Evolutionary conservation across 2,329 filamentous ascomycete species (phyloP).

Genomic region (Rachicladosporium sp.): DNA sequence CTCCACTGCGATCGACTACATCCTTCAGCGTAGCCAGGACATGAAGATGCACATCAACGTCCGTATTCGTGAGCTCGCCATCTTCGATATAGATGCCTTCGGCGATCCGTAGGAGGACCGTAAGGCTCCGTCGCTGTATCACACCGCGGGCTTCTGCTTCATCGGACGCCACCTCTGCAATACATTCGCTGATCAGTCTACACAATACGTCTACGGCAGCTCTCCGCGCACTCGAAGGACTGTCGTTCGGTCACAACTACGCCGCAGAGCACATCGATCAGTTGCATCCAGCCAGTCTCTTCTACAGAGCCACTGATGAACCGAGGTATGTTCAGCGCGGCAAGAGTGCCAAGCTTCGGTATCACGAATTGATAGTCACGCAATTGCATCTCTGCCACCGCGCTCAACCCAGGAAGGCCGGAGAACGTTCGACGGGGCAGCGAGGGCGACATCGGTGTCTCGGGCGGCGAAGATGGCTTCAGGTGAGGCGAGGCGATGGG

Average conservation of each 20-base stretch:
- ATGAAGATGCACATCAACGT: slow-evolving; percentile 52
- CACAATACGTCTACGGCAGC: slow-evolving; percentile 39
- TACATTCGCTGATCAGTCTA: slow-evolving; percentile 35
- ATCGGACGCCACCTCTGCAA: slow-evolving; percentile 41
- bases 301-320: slow-evolving; percentile 55
- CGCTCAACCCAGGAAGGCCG: slow-evolving; percentile 32
- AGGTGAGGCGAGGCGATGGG: neutral
- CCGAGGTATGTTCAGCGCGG: slow-evolving; percentile 39
- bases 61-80: slow-evolving; percentile 15
- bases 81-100: slow-evolving; percentile 18
- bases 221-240: slow-evolving; percentile 32
- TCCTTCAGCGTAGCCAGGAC: slow-evolving; percentile 53
- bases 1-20: slow-evolving; percentile 80
- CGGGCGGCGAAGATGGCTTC: slow-evolving; percentile 11
- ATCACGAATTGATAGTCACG: slow-evolving; percentile 37
- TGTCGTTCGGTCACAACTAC: slow-evolving; percentile 30
- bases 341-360: slow-evolving; percentile 36
- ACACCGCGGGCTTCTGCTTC: slow-evolving; percentile 20
- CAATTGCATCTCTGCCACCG: slow-evolving; percentile 24
- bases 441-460: slow-evolving; percentile 11
- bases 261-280: slow-evolving; percentile 45
- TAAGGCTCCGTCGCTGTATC: slow-evolving; percentile 20
- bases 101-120: slow-evolving; percentile 36
- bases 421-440: slow-evolving; percentile 25
- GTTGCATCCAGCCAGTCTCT: slow-evolving; percentile 61